Conservation (phyloP, 306 rosid genomes). For the Oxytropis ochrocephala region DNA sequence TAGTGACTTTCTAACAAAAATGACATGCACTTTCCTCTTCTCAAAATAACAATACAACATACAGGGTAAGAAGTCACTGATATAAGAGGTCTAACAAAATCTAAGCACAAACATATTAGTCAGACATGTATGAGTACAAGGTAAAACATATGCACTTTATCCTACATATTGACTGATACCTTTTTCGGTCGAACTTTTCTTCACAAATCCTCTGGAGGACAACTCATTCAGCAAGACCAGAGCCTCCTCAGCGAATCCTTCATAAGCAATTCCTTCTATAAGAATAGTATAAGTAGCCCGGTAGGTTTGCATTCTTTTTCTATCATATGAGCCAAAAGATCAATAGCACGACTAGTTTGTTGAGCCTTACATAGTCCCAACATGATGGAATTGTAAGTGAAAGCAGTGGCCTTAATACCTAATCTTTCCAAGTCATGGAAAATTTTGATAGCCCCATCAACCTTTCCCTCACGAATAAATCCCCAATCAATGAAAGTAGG, state of each 20-base stretch:
- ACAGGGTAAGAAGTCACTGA: conserved; percentile 4
- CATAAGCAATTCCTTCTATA: conserved; percentile 81
- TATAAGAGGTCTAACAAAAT: conserved; percentile 7
- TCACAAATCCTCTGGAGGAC: conserved; percentile 66
- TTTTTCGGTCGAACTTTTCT: conserved; percentile 71
- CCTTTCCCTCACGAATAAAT: conserved; percentile 77
- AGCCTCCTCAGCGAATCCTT: conserved; percentile 86
- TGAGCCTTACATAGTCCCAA: conserved; percentile 76
- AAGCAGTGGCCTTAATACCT: conserved; percentile 52
- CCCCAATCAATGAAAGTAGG: conserved; percentile 74
- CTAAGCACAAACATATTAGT: not conserved
- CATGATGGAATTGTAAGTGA: conserved; percentile 68
- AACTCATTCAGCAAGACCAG: conserved; percentile 62
- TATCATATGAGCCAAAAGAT: conserved; percentile 70
- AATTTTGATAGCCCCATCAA: conserved; percentile 57
- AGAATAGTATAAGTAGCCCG: conserved; percentile 84
- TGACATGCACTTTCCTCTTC: conserved; percentile 14
- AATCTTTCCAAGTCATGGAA: conserved; percentile 58
- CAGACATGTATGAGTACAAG: not conserved
- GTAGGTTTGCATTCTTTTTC: conserved; percentile 74
- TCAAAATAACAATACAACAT: conserved; percentile 12
- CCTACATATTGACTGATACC: conserved; percentile 53
- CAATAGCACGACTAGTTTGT: conserved; percentile 73
- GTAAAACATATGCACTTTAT: not conserved
- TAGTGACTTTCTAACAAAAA: not conserved